Evolutionary conservation across 257 asterid genomes (phyloP), one percentile per base, ranked within the genome.

Genomic region (Gentiana macrophylla): DNA sequence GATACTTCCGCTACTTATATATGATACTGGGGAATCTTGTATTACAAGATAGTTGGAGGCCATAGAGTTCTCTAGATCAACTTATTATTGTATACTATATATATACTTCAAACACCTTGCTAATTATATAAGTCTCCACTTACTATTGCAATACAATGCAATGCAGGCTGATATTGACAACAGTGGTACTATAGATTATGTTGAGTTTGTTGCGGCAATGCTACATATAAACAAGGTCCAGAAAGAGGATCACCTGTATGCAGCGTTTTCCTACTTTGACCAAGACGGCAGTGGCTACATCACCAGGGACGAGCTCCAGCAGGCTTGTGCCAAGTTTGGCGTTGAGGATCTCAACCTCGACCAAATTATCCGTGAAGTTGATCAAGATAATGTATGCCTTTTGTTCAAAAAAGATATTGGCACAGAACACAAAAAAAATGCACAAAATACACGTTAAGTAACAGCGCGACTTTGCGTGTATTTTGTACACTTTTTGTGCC

Each of bases 261-360:
- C 78, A 24, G 83, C 83, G 10, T 77, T 77, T 59, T 71, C 80
- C 4, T 74, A 74, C 61, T 77, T 77, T 8, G 83, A 77, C 61
- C 62, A 67, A 71, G 83, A 77, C 65, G 83, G 80, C 12, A 77
- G 78, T 34, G 78, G 83, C 1, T 77, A 74, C 65, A 77, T 77
- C 64, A 77, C 83, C 1, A 63, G 57, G 12, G 83, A 74, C 9
- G 83, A 74, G 57, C 76, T 77, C 53, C 77, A 72, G 63, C 67
- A 61, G 37, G 83, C 76, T 11, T 74, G 78, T 24, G 77, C 65
- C 38, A 59, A 74, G 66, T 68, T 70, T 43, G 80, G 80, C 34
- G 45, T 77, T 53, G 62, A 37, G 41, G 75, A 77, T 35, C 68
- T 59, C 53, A 69, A 67, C 70, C 68, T 77, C 6, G 83, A 74